Evolutionary conservation across 2,329 filamentous ascomycete genomes (phyloP).

Genomic region (Arthrobotrys iridis): DNA sequence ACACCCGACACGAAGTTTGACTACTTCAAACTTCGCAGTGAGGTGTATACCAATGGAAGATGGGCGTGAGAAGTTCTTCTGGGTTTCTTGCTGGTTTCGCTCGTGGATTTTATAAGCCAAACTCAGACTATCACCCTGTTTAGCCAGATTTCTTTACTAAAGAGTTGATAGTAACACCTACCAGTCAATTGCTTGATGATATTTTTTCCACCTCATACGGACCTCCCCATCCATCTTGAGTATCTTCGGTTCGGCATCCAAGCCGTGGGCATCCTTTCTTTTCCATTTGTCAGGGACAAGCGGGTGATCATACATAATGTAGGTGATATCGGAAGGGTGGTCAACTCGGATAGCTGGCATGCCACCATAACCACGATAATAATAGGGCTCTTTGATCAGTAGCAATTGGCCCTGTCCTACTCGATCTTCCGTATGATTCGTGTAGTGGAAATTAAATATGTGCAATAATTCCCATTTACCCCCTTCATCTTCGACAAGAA

Average conservation of each 20-base stretch:
- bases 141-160: background rate
- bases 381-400: slow-evolving; percentile 45
- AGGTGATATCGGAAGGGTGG: slow-evolving; percentile 35
- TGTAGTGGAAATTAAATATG: slow-evolving; percentile 34
- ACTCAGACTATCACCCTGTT: background rate
- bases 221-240: slow-evolving; percentile 43
- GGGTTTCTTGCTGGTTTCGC: background rate
- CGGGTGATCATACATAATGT: slow-evolving; percentile 29
- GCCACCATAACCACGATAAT: slow-evolving; percentile 20
- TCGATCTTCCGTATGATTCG: slow-evolving; percentile 25
- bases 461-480: slow-evolving; percentile 39
- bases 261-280: slow-evolving; percentile 24
- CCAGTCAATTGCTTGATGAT: slow-evolving; percentile 38
- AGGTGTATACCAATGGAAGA: background rate
- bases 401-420: slow-evolving; percentile 31
- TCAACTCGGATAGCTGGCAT: slow-evolving; percentile 37
- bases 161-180: background rate
- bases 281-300: slow-evolving; percentile 32
- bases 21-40: background rate
- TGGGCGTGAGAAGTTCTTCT: background rate
- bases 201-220: slow-evolving; percentile 48
- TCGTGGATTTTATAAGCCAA: background rate
- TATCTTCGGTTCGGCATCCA: slow-evolving; percentile 9
- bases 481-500: slow-evolving; percentile 37
- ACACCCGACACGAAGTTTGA: slow-evolving; percentile 16